Conservation (phyloP, 495 filamentous ascomycete genomes). For the Annulohypoxylon bovei region DNA sequence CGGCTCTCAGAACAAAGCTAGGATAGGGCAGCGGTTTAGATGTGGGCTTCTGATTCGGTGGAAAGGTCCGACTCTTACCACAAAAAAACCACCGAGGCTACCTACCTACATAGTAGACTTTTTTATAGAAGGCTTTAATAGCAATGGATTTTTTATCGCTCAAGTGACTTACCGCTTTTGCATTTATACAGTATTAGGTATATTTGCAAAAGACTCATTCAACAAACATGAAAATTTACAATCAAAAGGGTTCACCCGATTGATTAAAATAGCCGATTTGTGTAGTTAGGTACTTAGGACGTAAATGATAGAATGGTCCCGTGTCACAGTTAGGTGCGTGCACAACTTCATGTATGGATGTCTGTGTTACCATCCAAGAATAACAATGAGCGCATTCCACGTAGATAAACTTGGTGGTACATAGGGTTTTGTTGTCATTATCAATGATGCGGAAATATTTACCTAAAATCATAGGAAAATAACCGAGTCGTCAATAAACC, state of each 20-base stretch:
- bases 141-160: conserved; percentile 31
- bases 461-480: neutral
- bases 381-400: conserved; percentile 25
- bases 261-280: neutral
- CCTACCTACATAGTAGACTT: no score
- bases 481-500: conserved; percentile 2
- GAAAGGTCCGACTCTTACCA: conserved; percentile 38
- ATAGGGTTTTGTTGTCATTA: neutral
- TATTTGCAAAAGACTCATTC: conserved; percentile 3
- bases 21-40: conserved; percentile 20
- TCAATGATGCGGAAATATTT: conserved; percentile 8
- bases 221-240: neutral
- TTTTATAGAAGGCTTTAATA: conserved; percentile 6
- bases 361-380: conserved; percentile 3
- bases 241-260: neutral
- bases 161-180: conserved; percentile 20
- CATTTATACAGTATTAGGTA: conserved; percentile 17
- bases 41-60: conserved; percentile 31
- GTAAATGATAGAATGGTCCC: neutral
- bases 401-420: neutral
- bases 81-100: conserved; percentile 40
- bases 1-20: conserved; percentile 25
- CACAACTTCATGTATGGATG: neutral
- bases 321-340: neutral
- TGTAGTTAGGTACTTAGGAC: neutral